A percentile compares a stretch with the other conserved stretches of the same genome.
These are phyloP conservation scores for Colletotrichum eleusines DNA, from an alignment of 2,329 filamentous ascomycete genomes.

Conservation along the genomic window DNA sequence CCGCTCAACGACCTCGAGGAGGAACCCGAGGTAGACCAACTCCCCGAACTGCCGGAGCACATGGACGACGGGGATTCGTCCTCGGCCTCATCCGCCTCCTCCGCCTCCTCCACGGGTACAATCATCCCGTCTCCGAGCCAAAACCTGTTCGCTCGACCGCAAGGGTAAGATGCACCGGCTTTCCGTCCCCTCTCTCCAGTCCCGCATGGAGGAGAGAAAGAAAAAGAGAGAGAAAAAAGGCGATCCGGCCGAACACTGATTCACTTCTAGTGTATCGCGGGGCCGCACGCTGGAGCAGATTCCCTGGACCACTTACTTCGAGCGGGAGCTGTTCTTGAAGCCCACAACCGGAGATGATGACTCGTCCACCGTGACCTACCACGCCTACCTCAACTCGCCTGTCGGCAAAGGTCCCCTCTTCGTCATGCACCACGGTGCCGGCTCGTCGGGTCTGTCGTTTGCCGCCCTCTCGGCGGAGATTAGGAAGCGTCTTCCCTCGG, in stretches of 20 bases:
- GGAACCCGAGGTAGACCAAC: slow-evolving; percentile 61
- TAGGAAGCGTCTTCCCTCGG: slow-evolving; percentile 78
- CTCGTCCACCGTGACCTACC: slow-evolving; percentile 69
- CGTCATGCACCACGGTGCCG: slow-evolving; percentile 94
- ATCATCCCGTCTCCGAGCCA: slow-evolving; percentile 82
- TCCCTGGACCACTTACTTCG: slow-evolving; percentile 91
- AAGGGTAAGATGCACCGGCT: slow-evolving; percentile 64
- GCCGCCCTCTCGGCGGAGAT: slow-evolving; percentile 84
- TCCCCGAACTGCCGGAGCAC: slow-evolving; percentile 59
- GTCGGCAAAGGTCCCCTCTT: slow-evolving; percentile 82
- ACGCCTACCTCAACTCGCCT: slow-evolving; percentile 90
- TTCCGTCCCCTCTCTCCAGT: slow-evolving; percentile 33
- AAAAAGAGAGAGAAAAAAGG: too few species aligned
- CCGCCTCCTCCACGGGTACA: slow-evolving; percentile 94
- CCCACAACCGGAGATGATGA: slow-evolving; percentile 47
- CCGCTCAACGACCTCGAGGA: slow-evolving; percentile 66
- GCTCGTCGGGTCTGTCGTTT: slow-evolving; percentile 89
- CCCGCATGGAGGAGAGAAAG: too few species aligned
- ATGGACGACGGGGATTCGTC: slow-evolving; percentile 76
- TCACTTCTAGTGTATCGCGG: slow-evolving; percentile 47
- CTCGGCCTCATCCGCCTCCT: slow-evolving; percentile 72
- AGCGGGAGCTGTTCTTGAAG: slow-evolving; percentile 83
- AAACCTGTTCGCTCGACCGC: slow-evolving; percentile 78
- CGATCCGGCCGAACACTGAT: slow-evolving; percentile 13
- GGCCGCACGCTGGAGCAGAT: slow-evolving; percentile 72